A percentile compares a stretch with the other conserved stretches of the same genome.
Conservation (phyloP, 805 yeast species). For the Blastobotrys mokoenaii region DNA sequence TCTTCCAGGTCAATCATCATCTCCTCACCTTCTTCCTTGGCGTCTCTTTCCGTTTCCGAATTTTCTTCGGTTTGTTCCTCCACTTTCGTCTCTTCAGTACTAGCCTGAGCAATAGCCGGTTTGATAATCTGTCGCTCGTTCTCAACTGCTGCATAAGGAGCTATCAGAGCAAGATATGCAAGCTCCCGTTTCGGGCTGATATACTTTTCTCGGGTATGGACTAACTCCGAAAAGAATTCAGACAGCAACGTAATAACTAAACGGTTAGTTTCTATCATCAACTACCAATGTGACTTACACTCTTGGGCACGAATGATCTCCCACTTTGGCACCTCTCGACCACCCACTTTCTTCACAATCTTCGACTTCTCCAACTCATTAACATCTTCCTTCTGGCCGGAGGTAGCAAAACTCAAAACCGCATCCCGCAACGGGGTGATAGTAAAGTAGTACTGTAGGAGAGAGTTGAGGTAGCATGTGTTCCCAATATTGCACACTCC, state of each 20-base stretch:
- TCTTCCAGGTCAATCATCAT: not conserved
- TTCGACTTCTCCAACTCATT: constrained; percentile 19
- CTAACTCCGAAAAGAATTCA: constrained; percentile 61
- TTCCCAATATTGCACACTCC: constrained; percentile 94
- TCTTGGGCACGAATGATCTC: constrained; percentile 79
- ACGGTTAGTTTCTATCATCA: not conserved
- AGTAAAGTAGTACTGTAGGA: constrained; percentile 83
- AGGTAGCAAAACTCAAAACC: constrained; percentile 44
- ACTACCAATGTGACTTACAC: constrained; percentile 23
- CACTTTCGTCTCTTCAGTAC: not conserved
- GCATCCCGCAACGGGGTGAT: constrained; percentile 70
- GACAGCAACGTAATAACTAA: constrained; percentile 56
- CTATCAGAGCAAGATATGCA: constrained; percentile 72
- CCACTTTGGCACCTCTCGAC: constrained; percentile 65
- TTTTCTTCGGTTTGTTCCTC: not conserved
- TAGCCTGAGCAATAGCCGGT: not conserved
- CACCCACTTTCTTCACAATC: constrained; percentile 71
- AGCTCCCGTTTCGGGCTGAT: constrained; percentile 77
- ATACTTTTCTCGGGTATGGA: constrained; percentile 49
- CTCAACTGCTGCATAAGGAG: constrained; percentile 24
- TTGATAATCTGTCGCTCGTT: not conserved
- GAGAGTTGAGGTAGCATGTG: constrained; percentile 87
- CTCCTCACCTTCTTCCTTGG: not conserved
- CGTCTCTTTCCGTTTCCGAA: not conserved
- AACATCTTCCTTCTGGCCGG: constrained; percentile 10